A percentile compares a stretch with the other conserved stretches of the same genome.
Evolutionary conservation across 225 moss, liverwort and hornwort genomes (phyloP).

Genomic region (Antitrichia curtipendula): DNA sequence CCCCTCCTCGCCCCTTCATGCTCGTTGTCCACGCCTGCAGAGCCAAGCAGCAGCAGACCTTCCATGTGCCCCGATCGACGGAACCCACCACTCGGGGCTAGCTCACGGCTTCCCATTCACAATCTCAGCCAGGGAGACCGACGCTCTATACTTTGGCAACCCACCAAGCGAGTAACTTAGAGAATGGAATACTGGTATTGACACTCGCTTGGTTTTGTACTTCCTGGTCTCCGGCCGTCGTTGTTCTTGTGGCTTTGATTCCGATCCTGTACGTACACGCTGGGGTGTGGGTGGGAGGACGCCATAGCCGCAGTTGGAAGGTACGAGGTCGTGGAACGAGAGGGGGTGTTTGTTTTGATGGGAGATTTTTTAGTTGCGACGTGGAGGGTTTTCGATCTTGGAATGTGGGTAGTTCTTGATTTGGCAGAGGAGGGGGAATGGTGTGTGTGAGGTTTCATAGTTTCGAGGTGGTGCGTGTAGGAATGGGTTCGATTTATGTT

Average conservation of each 20-base stretch:
- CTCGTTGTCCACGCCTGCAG: neutral
- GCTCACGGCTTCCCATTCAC: neutral
- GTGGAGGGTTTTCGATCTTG: neutral
- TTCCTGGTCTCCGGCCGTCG: neutral
- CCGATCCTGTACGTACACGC: neutral
- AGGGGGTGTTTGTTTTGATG: neutral
- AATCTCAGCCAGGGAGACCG: neutral
- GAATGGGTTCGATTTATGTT: neutral
- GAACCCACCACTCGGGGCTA: neutral
- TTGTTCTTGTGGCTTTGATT: neutral
- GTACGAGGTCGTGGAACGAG: neutral
- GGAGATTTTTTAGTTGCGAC: neutral
- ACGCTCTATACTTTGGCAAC: neutral
- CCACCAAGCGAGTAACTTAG: neutral
- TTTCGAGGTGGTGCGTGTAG: neutral
- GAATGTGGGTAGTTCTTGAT: neutral
- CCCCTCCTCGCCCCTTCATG: neutral
- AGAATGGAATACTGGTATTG: neutral
- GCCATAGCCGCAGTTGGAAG: neutral
- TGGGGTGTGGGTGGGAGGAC: neutral
- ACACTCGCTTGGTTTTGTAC: neutral
- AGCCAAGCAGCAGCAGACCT: neutral
- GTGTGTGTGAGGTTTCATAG: neutral
- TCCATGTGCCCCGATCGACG: neutral
- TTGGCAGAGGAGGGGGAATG: neutral